Evolutionary conservation across 2,329 filamentous ascomycete species (phyloP).

Genomic region (Botrytis byssoidea): DNA sequence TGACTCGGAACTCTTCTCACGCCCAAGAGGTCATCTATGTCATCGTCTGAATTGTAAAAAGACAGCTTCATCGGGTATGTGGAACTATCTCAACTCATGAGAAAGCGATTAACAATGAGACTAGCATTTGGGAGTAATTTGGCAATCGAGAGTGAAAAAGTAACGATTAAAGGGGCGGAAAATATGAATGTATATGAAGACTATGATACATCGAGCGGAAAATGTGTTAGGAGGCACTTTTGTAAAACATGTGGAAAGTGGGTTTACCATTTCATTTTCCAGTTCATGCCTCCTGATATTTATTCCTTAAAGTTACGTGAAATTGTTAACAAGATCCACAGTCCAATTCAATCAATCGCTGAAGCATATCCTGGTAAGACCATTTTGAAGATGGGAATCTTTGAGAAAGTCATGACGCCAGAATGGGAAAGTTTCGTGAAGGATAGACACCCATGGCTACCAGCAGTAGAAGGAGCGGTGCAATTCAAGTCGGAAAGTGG

Average conservation of each 20-base stretch:
- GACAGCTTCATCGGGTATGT: constrained; percentile 8
- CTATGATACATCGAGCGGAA: constrained; percentile 47
- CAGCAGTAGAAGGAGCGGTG: constrained; percentile 22
- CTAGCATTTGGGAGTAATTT: constrained; percentile 30
- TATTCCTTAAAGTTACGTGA: background rate
- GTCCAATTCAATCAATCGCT: constrained; percentile 48
- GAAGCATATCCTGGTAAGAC: constrained; percentile 44
- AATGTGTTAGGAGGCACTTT: constrained; percentile 46
- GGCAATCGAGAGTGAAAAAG: constrained; percentile 42
- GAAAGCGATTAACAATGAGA: background rate
- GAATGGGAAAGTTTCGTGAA: constrained; percentile 46
- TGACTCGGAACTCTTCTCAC: constrained; percentile 47
- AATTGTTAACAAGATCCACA: constrained; percentile 27
- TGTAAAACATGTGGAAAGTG: constrained; percentile 47
- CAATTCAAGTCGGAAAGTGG: constrained; percentile 27
- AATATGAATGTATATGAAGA: constrained; percentile 48
- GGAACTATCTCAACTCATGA: background rate
- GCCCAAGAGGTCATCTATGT: constrained; percentile 47
- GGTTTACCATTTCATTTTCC: constrained; percentile 28
- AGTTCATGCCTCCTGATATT: background rate
- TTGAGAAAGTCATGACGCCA: constrained; percentile 47
- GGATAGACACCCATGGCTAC: constrained; percentile 45
- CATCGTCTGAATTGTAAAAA: constrained; percentile 47
- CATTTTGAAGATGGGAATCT: constrained; percentile 52
- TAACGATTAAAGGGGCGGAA: constrained; percentile 42